Conservation (phyloP, 1,284 basidiomycete genomes). For the Cystobasidium pallidum region DNA sequence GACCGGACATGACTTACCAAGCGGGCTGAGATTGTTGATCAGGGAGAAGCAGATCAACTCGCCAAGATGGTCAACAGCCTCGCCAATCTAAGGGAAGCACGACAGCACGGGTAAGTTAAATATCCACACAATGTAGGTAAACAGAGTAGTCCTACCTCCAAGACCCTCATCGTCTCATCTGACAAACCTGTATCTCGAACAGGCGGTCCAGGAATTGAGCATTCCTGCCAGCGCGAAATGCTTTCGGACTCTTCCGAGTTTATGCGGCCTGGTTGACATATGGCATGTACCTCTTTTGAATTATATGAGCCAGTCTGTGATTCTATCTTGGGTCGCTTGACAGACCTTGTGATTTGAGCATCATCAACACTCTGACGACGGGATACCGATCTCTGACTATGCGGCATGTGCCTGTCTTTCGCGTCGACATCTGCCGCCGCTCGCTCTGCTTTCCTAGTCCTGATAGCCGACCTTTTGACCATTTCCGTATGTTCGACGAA, state of each 20-base stretch:
- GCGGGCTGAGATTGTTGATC: constrained; percentile 26
- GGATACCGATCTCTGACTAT: no score
- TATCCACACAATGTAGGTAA: neutral
- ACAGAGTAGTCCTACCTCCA: constrained; percentile 29
- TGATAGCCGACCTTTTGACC: constrained; percentile 25
- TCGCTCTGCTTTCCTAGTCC: neutral
- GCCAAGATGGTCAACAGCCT: constrained; percentile 26
- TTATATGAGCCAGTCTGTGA: neutral
- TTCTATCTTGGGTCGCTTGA: constrained; percentile 10
- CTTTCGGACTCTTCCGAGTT: neutral
- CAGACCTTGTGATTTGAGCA: neutral
- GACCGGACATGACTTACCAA: constrained; percentile 16
- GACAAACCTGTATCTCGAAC: constrained; percentile 8
- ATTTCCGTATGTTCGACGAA: constrained; percentile 28
- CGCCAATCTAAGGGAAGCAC: constrained; percentile 12
- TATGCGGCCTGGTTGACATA: neutral
- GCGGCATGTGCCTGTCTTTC: neutral
- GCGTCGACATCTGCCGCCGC: neutral
- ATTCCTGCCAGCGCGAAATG: constrained; percentile 15
- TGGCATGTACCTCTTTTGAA: neutral
- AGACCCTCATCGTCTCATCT: constrained; percentile 23
- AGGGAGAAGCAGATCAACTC: constrained; percentile 36
- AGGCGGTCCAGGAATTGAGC: constrained; percentile 11
- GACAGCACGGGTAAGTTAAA: neutral
- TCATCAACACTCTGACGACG: neutral